Evolutionary conservation across 371 early-diverging fungal genomes (phyloP).

Genomic region (Saksenaea vasiformis): DNA sequence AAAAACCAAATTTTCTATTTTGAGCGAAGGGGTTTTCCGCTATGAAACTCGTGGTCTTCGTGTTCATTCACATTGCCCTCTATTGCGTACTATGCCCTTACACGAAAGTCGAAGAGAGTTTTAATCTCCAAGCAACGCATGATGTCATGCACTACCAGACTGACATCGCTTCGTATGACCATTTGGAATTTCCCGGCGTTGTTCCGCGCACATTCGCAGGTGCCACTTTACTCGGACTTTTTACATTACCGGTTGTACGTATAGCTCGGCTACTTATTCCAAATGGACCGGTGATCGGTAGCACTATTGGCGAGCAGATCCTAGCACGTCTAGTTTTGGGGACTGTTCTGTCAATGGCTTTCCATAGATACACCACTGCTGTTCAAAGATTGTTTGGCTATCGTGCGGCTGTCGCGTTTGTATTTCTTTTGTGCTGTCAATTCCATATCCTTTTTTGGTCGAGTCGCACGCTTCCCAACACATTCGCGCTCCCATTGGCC

Average conservation of each 20-base stretch:
- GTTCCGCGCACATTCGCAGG: slow-evolving; percentile 93
- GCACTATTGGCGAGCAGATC: slow-evolving; percentile 19
- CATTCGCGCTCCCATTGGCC: slow-evolving; percentile 76
- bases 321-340: slow-evolving; percentile 64
- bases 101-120: slow-evolving; percentile 96
- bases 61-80: slow-evolving; percentile 39
- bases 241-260: not conserved
- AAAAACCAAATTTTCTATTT: not conserved
- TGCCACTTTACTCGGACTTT: slow-evolving; percentile 56
- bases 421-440: slow-evolving; percentile 68
- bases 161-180: slow-evolving; percentile 64
- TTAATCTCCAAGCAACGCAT: slow-evolving; percentile 90
- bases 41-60: slow-evolving; percentile 34
- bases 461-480: slow-evolving; percentile 86
- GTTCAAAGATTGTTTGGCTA: slow-evolving; percentile 59
- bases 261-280: slow-evolving; percentile 2
- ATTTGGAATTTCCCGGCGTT: slow-evolving; percentile 88
- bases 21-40: not conserved
- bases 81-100: slow-evolving; percentile 68
- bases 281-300: not conserved
- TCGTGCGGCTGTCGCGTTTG: slow-evolving; percentile 55
- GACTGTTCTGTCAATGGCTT: slow-evolving; percentile 34
- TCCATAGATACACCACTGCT: slow-evolving; percentile 45
- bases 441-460: slow-evolving; percentile 91
- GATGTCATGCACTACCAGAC: slow-evolving; percentile 71